Percentiles rank a stretch among this genome's conserved stretches.
Evolutionary conservation across 768 basidiomycete species (phyloP).

Genomic region (Calocybe cyanea): DNA sequence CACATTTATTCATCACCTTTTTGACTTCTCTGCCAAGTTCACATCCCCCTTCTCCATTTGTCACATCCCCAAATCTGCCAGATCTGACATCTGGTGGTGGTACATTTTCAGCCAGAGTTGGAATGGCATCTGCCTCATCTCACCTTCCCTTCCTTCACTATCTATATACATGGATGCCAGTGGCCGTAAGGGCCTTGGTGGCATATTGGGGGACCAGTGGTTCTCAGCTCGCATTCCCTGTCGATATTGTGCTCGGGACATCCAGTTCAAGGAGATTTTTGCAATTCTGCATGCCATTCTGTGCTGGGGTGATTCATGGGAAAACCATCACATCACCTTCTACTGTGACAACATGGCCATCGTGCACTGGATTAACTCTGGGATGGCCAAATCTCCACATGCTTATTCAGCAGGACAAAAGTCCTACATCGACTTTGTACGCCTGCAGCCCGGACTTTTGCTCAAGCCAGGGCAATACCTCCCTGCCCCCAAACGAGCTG

Average conservation of each 20-base stretch:
- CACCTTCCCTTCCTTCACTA: conserved; percentile 8
- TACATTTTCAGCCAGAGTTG: conserved; percentile 17
- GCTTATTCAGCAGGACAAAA: conserved; percentile 26
- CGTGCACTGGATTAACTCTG: not conserved
- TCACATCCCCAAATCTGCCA: conserved; percentile 19
- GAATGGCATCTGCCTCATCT: conserved; percentile 25
- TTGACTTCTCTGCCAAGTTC: conserved; percentile 26
- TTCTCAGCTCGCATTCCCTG: not conserved
- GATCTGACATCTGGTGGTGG: conserved; percentile 31
- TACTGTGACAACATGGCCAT: not conserved
- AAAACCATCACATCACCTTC: not conserved
- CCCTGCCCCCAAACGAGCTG: conserved; percentile 13
- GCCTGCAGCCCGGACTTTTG: conserved; percentile 13
- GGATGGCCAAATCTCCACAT: not conserved
- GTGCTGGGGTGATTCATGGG: not conserved
- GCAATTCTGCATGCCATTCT: conserved; percentile 2
- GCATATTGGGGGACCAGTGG: conserved; percentile 4
- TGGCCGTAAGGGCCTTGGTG: conserved; percentile 26
- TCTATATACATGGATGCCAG: conserved; percentile 29
- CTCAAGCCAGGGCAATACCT: conserved; percentile 11
- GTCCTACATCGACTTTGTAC: conserved; percentile 25
- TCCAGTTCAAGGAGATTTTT: not conserved
- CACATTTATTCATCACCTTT: conserved; percentile 24
- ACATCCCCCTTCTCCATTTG: conserved; percentile 14
- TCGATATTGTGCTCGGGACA: not conserved